Evolutionary conservation across 1,139 yeast species (phyloP).

Genomic region (Hansenula sp.): DNA sequence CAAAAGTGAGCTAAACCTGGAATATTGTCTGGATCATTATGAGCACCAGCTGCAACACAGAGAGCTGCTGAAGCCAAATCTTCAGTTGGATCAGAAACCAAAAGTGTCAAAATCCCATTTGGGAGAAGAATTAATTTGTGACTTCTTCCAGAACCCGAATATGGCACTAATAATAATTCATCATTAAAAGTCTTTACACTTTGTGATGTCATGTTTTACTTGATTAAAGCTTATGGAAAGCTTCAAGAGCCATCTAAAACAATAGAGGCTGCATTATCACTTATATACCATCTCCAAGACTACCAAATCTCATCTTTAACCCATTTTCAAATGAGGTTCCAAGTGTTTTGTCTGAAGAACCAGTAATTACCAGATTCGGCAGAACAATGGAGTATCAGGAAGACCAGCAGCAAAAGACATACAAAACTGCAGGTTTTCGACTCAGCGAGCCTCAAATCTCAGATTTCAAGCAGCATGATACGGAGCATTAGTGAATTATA

Average conservation of each 20-base stretch:
- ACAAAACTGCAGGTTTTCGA: too few relatives aligned
- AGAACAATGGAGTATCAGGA: constrained; percentile 4
- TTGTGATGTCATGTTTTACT: too few relatives aligned
- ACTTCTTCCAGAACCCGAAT: constrained; percentile 29
- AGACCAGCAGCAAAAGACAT: too few relatives aligned
- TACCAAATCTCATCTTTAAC: too few relatives aligned
- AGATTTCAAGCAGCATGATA: background rate
- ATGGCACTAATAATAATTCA: constrained; percentile 16
- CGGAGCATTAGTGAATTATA: too few relatives aligned
- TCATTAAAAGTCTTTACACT: too few relatives aligned
- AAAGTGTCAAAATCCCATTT: constrained; percentile 47
- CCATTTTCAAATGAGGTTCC: background rate
- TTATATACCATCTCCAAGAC: too few relatives aligned
- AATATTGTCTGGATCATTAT: constrained; percentile 48
- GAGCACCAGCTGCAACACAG: constrained; percentile 60
- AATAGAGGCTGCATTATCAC: too few relatives aligned
- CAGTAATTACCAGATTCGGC: constrained; percentile 1
- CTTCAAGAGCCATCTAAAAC: too few relatives aligned
- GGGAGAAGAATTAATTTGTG: constrained; percentile 42
- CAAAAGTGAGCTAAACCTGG: constrained; percentile 72
- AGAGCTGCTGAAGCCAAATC: constrained; percentile 43
- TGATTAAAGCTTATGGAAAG: too few relatives aligned
- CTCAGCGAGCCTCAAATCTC: background rate
- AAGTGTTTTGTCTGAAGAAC: background rate
- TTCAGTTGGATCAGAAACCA: constrained; percentile 55